phyloP scores from a whole-genome alignment of 1,284 basidiomycete genomes.

The Ceratobasidium sp. region DNA sequence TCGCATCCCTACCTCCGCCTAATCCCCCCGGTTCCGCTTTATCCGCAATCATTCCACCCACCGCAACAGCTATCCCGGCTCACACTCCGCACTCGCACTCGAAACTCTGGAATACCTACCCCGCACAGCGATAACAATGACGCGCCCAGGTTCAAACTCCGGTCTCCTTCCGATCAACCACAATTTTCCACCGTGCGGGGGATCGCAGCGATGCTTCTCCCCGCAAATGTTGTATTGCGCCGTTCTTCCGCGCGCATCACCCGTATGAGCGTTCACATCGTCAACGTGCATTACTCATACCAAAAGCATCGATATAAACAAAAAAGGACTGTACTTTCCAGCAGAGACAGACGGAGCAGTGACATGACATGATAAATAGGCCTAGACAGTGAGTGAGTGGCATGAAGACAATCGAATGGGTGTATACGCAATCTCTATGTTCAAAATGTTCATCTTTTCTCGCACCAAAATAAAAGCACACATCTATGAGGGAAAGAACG shows the following conservation, averaged over 20 bases:
- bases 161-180: conserved; percentile 29
- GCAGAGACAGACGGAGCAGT: conserved; percentile 35
- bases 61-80: conserved; percentile 16
- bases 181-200: conserved; percentile 26
- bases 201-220: conserved; percentile 19
- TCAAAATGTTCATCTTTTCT: conserved; percentile 17
- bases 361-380: conserved; percentile 33
- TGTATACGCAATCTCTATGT: conserved; percentile 22
- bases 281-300: conserved; percentile 26
- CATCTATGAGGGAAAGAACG: conserved; percentile 23
- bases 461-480: neutral
- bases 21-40: neutral
- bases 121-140: conserved; percentile 27
- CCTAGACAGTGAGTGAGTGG: conserved; percentile 13
- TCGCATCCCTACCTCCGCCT: neutral
- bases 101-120: conserved; percentile 10
- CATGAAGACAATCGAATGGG: conserved; percentile 18
- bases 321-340: conserved; percentile 1
- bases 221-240: neutral
- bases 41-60: neutral
- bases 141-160: conserved; percentile 16
- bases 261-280: conserved; percentile 1
- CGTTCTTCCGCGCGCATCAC: conserved; percentile 10
- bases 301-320: conserved; percentile 23
- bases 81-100: conserved; percentile 17